Evolutionary conservation across 1,139 yeast species (phyloP).

Genomic region (Geotrichum candidum): DNA sequence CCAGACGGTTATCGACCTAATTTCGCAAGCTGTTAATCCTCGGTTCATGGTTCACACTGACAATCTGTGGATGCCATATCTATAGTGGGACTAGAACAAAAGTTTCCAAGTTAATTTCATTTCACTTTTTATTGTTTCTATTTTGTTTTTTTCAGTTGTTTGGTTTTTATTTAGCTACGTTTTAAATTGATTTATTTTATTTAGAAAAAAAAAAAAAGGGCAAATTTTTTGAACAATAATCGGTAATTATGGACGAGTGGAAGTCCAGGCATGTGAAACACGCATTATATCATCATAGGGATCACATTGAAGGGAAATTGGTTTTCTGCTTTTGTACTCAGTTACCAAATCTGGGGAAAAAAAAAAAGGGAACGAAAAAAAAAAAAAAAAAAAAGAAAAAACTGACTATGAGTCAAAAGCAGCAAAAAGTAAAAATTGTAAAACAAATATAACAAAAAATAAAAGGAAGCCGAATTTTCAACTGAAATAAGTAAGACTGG

Average conservation of each 20-base stretch:
- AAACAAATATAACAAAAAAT: background rate
- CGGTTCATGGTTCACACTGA: conserved; percentile 90
- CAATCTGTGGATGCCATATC: conserved; percentile 93
- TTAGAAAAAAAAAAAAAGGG: background rate
- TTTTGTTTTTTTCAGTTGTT: background rate
- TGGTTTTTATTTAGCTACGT: background rate
- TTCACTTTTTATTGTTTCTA: conserved; percentile 10
- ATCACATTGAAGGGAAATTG: background rate
- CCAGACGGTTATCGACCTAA: conserved; percentile 83
- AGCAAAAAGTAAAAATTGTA: background rate
- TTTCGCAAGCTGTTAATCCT: conserved; percentile 94
- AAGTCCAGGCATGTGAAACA: background rate
- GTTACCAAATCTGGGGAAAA: background rate
- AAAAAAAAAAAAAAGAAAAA: background rate
- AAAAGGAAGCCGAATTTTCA: too few species aligned
- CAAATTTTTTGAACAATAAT: background rate
- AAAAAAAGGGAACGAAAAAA: too few species aligned
- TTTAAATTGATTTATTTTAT: background rate
- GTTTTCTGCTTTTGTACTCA: too few species aligned
- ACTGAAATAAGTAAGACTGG: too few species aligned
- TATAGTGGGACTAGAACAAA: conserved; percentile 36
- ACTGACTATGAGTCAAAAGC: background rate
- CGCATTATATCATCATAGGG: background rate
- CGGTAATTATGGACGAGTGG: background rate
- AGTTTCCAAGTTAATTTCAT: background rate